Conservation (phyloP, 1,284 basidiomycete species). For the Rhodofomes roseus region DNA sequence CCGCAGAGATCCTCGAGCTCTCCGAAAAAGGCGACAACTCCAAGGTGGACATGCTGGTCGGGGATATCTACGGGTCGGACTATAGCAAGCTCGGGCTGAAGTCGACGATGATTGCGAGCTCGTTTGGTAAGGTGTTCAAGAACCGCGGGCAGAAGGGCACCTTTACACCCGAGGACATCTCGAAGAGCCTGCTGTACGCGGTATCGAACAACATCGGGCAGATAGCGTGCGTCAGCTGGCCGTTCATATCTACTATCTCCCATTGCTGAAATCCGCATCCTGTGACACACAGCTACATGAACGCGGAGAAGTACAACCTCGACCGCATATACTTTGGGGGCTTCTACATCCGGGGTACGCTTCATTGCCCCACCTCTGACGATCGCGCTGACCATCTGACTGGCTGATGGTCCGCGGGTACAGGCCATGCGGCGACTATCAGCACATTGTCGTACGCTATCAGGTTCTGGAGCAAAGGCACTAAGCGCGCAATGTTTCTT, state of each 20-base stretch:
- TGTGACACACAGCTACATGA: slow-evolving; percentile 80
- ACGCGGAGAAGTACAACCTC: slow-evolving; percentile 97
- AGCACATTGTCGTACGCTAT: slow-evolving; percentile 98
- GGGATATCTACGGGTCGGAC: slow-evolving; percentile 97
- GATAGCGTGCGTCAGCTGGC: slow-evolving; percentile 78
- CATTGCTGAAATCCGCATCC: not conserved
- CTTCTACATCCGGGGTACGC: slow-evolving; percentile 94
- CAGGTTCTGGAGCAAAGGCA: slow-evolving; percentile 99
- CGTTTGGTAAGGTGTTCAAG: slow-evolving; percentile 98
- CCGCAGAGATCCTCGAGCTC: slow-evolving; percentile 89
- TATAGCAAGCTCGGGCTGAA: slow-evolving; percentile 94
- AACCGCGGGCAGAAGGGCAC: slow-evolving; percentile 78
- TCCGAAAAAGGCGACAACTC: slow-evolving; percentile 94
- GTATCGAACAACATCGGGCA: slow-evolving; percentile 99
- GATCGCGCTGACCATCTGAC: slow-evolving; percentile 1
- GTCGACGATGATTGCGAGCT: slow-evolving; percentile 96
- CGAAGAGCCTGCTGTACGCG: slow-evolving; percentile 90
- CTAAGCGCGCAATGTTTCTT: slow-evolving; percentile 93
- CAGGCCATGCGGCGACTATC: slow-evolving; percentile 96
- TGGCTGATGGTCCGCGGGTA: slow-evolving; percentile 7
- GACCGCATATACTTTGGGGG: slow-evolving; percentile 99
- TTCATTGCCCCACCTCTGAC: slow-evolving; percentile 3
- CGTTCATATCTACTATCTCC: not conserved
- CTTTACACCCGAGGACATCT: slow-evolving; percentile 93
- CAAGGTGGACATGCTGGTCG: slow-evolving; percentile 97